These are phyloP conservation scores for Filobasidium uniguttulatum DNA, from an alignment of 1,284 basidiomycete genomes.

Conservation along the genomic window DNA sequence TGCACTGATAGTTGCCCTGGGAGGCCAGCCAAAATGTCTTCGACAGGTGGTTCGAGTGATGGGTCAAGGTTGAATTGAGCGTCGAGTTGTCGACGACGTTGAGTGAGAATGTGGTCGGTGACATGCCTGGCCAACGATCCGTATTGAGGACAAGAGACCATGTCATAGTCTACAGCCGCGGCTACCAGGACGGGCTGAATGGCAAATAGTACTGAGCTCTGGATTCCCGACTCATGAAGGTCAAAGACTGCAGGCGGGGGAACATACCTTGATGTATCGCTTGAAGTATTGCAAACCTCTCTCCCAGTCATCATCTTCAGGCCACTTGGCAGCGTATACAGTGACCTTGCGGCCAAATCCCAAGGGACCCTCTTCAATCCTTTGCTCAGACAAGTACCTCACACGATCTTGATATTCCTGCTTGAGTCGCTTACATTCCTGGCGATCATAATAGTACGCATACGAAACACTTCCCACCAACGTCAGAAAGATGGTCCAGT, in stretches of 20 bases:
- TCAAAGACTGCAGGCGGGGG: too few relatives aligned
- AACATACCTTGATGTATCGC: slow-evolving; percentile 81
- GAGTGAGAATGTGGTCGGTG: slow-evolving; percentile 45
- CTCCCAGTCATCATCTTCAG: slow-evolving; percentile 85
- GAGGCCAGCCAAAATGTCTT: slow-evolving; percentile 40
- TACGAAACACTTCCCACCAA: slow-evolving; percentile 57
- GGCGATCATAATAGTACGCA: slow-evolving; percentile 71
- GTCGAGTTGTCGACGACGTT: slow-evolving; percentile 41
- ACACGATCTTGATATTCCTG: slow-evolving; percentile 69
- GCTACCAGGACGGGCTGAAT: slow-evolving; percentile 79
- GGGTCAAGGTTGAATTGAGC: slow-evolving; percentile 48
- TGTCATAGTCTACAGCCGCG: slow-evolving; percentile 82
- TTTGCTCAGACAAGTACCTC: slow-evolving; percentile 55
- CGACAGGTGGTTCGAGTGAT: slow-evolving; percentile 43
- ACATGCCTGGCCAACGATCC: slow-evolving; percentile 54
- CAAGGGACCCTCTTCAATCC: slow-evolving; percentile 44
- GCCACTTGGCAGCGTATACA: slow-evolving; percentile 80
- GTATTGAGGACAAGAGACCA: slow-evolving; percentile 64
- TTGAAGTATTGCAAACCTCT: slow-evolving; percentile 75
- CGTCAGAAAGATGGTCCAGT: slow-evolving; percentile 82
- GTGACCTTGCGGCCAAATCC: slow-evolving; percentile 67
- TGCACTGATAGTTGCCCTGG: slow-evolving; percentile 48
- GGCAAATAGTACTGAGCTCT: slow-evolving; percentile 11
- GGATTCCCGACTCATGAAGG: too few relatives aligned
- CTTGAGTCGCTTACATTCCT: slow-evolving; percentile 60